phyloP scores from a whole-genome alignment of 2,329 filamentous ascomycete genomes.

The Sphaerostilbella broomeana region DNA sequence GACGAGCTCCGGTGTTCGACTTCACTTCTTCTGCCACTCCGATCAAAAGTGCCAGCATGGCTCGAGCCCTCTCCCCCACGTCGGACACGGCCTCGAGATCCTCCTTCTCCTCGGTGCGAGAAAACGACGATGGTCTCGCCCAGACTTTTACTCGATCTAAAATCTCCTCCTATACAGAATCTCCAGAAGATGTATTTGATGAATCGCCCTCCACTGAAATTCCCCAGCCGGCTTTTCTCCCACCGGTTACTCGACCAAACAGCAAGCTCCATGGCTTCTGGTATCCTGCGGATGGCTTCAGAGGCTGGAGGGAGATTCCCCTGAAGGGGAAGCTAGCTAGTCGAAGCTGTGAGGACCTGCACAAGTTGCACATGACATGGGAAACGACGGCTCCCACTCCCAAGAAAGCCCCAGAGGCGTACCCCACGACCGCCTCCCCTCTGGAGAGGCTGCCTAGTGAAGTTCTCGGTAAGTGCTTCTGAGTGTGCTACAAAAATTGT shows the following conservation, averaged over 20 bases:
- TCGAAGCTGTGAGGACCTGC: slow-evolving; percentile 55
- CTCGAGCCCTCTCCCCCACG: slow-evolving; percentile 30
- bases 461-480: slow-evolving; percentile 54
- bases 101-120: slow-evolving; percentile 57
- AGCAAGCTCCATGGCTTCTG: slow-evolving; percentile 53
- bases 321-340: slow-evolving; percentile 53
- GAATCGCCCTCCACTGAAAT: slow-evolving; percentile 39
- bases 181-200: slow-evolving; percentile 46
- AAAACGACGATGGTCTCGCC: slow-evolving; percentile 51
- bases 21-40: slow-evolving; percentile 1
- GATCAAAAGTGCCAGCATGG: slow-evolving; percentile 31
- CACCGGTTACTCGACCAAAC: slow-evolving; percentile 48
- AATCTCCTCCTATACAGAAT: slow-evolving; percentile 50
- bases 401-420: slow-evolving; percentile 24
- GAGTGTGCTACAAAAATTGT: not conserved
- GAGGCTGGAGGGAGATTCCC: slow-evolving; percentile 57
- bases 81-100: slow-evolving; percentile 39
- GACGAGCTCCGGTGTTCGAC: slow-evolving; percentile 21
- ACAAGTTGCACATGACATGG: slow-evolving; percentile 50
- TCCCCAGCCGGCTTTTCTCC: slow-evolving; percentile 40
- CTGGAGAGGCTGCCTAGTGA: slow-evolving; percentile 65
- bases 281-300: slow-evolving; percentile 52
- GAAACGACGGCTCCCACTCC: slow-evolving; percentile 33
- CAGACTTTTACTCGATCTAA: slow-evolving; percentile 60
- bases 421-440: slow-evolving; percentile 43